Base-by-base conservation (phyloP, 441 rosid species). In the Francoa sonchifolia region DNA sequence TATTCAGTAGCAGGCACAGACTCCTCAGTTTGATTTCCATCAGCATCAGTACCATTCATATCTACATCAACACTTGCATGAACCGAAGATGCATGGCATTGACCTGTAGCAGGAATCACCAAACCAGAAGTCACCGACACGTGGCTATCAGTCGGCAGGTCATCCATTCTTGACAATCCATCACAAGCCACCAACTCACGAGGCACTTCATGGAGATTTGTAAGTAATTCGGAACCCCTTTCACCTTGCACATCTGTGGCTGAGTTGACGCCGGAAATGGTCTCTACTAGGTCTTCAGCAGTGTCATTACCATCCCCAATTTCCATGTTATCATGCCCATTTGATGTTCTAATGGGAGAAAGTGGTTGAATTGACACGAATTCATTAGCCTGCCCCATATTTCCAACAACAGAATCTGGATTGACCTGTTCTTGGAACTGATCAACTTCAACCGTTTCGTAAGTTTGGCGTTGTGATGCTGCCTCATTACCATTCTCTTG, bases 261-360 rank as follows among this genome's bases (percentile, higher is more conserved):
- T 54, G 85, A 57, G 62, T 60, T 58, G 34, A 62, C 66, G 64
- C 66, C 79, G 2, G 63, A 61, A 27, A 61, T 59, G 3, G 59
- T 38, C 55, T 41, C 77, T 37, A 42, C 61, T 59, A 64, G 80
- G 55, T 57, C 72, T 55, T 42, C 51, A 20, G 69, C 62, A 48
- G 55, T 42, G 20, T 55, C 67, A 59, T 72, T 71, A 50, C 79
- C 74, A 21, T 78, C 82, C 57, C 64, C 88, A 51, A 75, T 68
- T 50, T 86, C 99, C 95, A 82, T 80, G 62, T 54, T 60, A 44
- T 85, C 95, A 57, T 48, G 67, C 51, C 61, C 76, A 71, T 68
- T 63, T 21, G 73, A 69, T 41, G 81, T 57, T 60, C 59, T 61
- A 56, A 62, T 59, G 63, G 65, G 27, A 50, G 85, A 77, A 53